A percentile compares a stretch with the other conserved stretches of the same genome.
These are phyloP conservation scores for Capronia epimyces DNA, from an alignment of 2,329 filamentous ascomycete genomes.

Conservation along the genomic window DNA sequence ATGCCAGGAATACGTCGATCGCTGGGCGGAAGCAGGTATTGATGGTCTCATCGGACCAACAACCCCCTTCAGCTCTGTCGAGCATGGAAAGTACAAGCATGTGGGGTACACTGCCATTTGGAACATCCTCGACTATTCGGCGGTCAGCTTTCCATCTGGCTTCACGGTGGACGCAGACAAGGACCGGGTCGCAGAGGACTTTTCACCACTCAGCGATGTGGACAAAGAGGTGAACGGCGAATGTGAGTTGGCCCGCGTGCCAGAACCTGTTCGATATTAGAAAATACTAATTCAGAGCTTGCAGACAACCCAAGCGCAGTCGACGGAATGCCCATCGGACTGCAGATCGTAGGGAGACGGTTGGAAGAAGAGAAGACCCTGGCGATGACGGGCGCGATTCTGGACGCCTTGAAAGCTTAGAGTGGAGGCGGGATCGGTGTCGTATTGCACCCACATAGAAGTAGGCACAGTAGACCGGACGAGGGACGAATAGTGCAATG, in stretches of 20 bases:
- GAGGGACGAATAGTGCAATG: neutral
- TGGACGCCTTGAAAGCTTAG: neutral
- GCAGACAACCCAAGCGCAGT: conserved; percentile 1
- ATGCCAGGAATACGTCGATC: conserved; percentile 40
- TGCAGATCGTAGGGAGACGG: conserved; percentile 2
- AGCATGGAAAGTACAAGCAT: conserved; percentile 56
- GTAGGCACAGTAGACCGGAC: too few relatives aligned
- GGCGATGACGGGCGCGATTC: neutral
- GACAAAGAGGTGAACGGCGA: conserved; percentile 1
- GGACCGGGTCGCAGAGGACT: neutral
- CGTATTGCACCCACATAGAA: too few relatives aligned
- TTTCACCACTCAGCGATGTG: neutral
- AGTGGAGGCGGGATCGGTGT: too few relatives aligned
- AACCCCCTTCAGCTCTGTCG: conserved; percentile 57
- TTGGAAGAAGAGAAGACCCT: conserved; percentile 2
- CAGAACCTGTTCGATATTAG: neutral
- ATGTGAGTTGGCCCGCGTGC: neutral
- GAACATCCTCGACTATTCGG: conserved; percentile 56
- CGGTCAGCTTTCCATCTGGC: conserved; percentile 2
- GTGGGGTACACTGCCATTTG: conserved; percentile 57
- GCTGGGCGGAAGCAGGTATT: conserved; percentile 44
- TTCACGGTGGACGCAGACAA: neutral
- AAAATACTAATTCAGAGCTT: neutral
- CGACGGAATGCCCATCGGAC: conserved; percentile 1
- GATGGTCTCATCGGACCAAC: conserved; percentile 60